These are phyloP conservation scores for Neonectria hederae DNA, from an alignment of 2,329 filamentous ascomycete genomes.

Conservation along the genomic window DNA sequence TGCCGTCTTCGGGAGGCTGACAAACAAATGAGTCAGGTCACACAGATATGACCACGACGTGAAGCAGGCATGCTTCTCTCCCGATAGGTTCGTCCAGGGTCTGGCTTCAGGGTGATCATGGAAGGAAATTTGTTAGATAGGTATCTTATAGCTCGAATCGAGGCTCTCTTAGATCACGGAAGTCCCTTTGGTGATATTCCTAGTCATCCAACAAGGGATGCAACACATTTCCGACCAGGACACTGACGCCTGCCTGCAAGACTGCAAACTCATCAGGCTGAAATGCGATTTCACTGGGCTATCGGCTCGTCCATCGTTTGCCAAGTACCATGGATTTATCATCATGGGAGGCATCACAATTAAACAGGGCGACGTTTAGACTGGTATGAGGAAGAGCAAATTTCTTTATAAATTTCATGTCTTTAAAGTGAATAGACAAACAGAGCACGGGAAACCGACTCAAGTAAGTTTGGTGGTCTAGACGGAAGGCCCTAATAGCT, in stretches of 20 bases:
- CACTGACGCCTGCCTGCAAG: no score
- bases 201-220: no score
- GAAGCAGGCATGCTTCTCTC: neutral
- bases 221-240: no score
- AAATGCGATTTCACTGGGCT: no score
- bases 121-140: neutral
- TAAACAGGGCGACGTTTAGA: no score
- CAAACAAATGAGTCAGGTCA: conserved; percentile 1
- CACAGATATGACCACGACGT: conserved; percentile 2
- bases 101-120: neutral
- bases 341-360: no score
- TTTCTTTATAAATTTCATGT: neutral
- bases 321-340: no score
- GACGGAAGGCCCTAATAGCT: neutral
- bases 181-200: no score
- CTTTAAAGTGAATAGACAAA: neutral
- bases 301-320: no score
- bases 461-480: neutral
- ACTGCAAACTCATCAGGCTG: no score
- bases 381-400: no score
- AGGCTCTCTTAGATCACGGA: neutral
- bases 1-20: conserved; percentile 6
- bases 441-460: neutral
- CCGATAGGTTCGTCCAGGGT: neutral
- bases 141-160: neutral